Percentiles rank a stretch among this genome's conserved stretches.
Conservation (phyloP, 345 rosid genomes). For the thale cress (Arabidopsis thaliana) region DNA sequence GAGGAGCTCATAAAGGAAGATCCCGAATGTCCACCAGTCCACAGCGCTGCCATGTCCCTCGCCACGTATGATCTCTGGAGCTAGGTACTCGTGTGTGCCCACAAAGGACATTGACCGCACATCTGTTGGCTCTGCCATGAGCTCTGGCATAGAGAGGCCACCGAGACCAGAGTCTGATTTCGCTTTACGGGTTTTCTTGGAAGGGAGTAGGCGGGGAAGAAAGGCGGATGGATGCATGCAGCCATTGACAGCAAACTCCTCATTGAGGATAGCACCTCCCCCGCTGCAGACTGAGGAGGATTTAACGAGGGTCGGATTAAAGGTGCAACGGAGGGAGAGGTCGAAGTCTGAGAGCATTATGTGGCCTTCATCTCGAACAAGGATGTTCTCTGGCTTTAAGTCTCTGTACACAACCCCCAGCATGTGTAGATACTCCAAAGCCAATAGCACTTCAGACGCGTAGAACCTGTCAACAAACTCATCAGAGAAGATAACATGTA, state of each 20-base stretch:
- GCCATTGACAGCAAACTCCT: conserved; percentile 67
- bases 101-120: conserved; percentile 96
- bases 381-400: conserved; percentile 89
- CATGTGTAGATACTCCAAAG: conserved; percentile 94
- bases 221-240: conserved; percentile 85
- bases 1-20: conserved; percentile 83
- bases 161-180: conserved; percentile 80
- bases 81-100: conserved; percentile 91
- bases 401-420: conserved; percentile 90
- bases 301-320: conserved; percentile 84
- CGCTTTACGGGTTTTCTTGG: conserved; percentile 86
- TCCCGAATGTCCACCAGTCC: conserved; percentile 98
- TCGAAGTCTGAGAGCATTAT: conserved; percentile 96
- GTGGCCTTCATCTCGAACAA: conserved; percentile 87
- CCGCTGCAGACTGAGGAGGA: conserved; percentile 64
- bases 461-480: conserved; percentile 60
- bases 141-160: conserved; percentile 70
- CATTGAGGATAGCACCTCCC: conserved; percentile 65
- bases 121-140: conserved; percentile 95
- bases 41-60: conserved; percentile 98
- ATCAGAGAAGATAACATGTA: conserved; percentile 29
- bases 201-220: conserved; percentile 77
- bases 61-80: conserved; percentile 91
- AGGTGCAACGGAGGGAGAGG: conserved; percentile 84
- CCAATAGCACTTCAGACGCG: conserved; percentile 91